These are phyloP conservation scores for Salvia rosmarinus DNA, from an alignment of 257 asterid species.

Conservation along the genomic window DNA sequence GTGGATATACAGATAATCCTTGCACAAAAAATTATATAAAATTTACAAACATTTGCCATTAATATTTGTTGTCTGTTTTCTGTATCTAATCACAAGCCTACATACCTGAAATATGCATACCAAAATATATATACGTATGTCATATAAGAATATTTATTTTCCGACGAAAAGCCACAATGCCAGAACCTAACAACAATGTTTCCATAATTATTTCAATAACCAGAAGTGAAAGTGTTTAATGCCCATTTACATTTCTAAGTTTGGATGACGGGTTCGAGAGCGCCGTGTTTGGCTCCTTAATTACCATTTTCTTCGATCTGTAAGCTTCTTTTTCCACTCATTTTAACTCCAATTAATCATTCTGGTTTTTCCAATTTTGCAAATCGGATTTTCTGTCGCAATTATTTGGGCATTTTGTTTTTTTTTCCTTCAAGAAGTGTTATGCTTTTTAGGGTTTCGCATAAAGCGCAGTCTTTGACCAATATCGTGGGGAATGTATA, in stretches of 20 bases:
- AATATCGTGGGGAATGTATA: constrained; percentile 22
- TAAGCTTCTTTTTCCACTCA: constrained; percentile 38
- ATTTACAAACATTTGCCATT: not conserved
- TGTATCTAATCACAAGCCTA: constrained; percentile 20
- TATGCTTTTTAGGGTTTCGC: constrained; percentile 48
- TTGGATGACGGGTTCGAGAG: too few species aligned
- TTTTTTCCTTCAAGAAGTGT: constrained; percentile 15
- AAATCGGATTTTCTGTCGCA: constrained; percentile 29
- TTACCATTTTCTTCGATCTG: constrained; percentile 48
- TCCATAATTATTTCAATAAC: not conserved
- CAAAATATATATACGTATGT: not conserved
- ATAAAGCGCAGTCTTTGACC: constrained; percentile 45
- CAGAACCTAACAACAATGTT: constrained; percentile 30
- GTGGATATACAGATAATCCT: not conserved
- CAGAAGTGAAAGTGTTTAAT: constrained; percentile 33
- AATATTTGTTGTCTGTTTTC: not conserved
- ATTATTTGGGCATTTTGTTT: constrained; percentile 15
- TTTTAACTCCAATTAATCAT: constrained; percentile 1
- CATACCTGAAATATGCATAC: constrained; percentile 14
- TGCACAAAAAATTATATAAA: not conserved
- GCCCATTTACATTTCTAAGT: constrained; percentile 32
- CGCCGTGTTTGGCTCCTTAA: constrained; percentile 40
- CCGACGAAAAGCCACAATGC: constrained; percentile 14
- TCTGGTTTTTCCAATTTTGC: constrained; percentile 19
- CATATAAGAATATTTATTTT: not conserved